Base-by-base conservation (phyloP, 805 yeast species). In the Yamadazyma takamatsuzukensis region DNA sequence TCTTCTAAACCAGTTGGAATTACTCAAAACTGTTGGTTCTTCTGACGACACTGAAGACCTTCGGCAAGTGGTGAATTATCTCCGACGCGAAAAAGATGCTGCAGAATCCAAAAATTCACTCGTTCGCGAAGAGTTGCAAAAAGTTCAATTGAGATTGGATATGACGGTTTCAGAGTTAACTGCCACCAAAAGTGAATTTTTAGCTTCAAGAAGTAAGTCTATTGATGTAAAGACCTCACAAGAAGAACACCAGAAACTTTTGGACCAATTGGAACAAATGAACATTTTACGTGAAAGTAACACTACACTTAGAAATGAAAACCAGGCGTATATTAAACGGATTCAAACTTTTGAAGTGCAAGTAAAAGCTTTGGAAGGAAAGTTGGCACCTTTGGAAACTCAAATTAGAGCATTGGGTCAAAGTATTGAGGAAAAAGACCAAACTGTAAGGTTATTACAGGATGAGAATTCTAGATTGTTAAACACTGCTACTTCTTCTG, bases 21-120 rank as follows among this genome's bases (percentile, higher is more conserved):
- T 50, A 30, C 29, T 45, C 21, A 45, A 47, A 29, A n/a, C n/a
- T n/a, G 18, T 23, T 10, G 27, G 46, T 16, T 6, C 27, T 7
- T n/a, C 19, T 3, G 39, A 30, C 6, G 36, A 27, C 16, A 33
- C 36, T 12, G 45, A 30, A 8, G 64, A 59, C 18, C 38, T 61
- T 29, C 55, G 55, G 31, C 79, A 80, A 41, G 69, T 86, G 17
- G 59, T 87, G 21, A 51, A 68, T 2, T 79, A 72, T 46, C 61
- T 87, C 36, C 79, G 89, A 28, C 76, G 81, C 40, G 94, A 85
- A 44, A 83, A 80, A 47, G 95, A 87, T 41, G 64, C 80, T 4
- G 67, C 79, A 1, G 80, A 77, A 29, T 70, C 78, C 6, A 83
- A 79, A 45, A 60, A 48, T 3, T 14, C 40, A 1, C 39, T 44